Base-by-base conservation (phyloP, 306 rosid genomes). In the Begonia masoniana region DNA sequence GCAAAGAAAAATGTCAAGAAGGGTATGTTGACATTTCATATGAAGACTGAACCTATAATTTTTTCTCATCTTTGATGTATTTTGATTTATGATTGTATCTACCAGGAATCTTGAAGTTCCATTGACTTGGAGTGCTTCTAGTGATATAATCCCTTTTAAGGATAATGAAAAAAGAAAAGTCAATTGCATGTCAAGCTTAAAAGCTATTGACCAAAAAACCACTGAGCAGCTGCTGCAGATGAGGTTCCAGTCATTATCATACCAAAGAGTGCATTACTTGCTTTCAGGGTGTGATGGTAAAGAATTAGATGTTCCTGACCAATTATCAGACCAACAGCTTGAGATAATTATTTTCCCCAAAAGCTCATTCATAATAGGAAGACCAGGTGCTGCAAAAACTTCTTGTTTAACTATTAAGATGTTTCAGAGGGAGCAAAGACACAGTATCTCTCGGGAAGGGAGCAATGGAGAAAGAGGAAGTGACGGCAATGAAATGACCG, bases 331-430 rank as follows among this genome's bases (percentile, higher is more conserved):
- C 17, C 69, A 75, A 66, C 85, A 83, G 60, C 54, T 23, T n/a
- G 85, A 83, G 43, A 71, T 72, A 50, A 68, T 80, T 15, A 62
- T 64, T 55, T 77, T 63, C 35, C 61, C 72, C 11, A 68, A 12
- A 62, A 83, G 85, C 48, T 56, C 85, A 17, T 83, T 83, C 63
- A 61, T 83, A 17, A 58, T 77, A 21, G 88, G 94, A 47, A 76
- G 94, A 31, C 79, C 94, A 42, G 88, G 88, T 49, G 71, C 81
- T 3, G 85, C 77, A 13, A 83, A 83, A 64, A 78, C 94, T 13
- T 69, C 88, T 41, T 73, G 78, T 56, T 53, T 84, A 61, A 73
- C 84, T 13, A 65, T 72, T 76, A 84, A 84, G 70, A 55, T 84
- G 59, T 68, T 68, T 58, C 70, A 75, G 58, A 77, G 64, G 61